These are phyloP conservation scores for Pyricularia grisea DNA, from an alignment of 2,329 filamentous ascomycete species.

Conservation along the genomic window DNA sequence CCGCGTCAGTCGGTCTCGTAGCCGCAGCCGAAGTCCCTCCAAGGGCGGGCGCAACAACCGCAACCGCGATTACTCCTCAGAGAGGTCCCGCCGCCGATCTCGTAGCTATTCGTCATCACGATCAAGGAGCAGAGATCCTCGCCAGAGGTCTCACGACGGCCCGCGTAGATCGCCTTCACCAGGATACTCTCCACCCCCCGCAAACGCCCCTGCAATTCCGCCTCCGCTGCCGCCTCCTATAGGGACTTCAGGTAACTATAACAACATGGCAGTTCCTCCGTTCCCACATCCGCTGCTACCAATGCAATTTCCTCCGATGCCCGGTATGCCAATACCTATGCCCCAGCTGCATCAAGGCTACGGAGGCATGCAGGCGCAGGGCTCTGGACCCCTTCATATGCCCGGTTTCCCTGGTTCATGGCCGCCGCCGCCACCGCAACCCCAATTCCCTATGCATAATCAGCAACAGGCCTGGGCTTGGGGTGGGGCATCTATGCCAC, in stretches of 20 bases:
- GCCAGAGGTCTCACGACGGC: slow-evolving; percentile 7
- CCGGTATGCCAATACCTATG: slow-evolving; percentile 1
- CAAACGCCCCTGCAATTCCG: neutral
- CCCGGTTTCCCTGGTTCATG: slow-evolving; percentile 30
- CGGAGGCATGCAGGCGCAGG: slow-evolving; percentile 18
- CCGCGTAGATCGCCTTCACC: slow-evolving; percentile 11
- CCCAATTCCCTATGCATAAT: neutral
- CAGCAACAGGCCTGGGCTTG: neutral
- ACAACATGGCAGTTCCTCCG: slow-evolving; percentile 8
- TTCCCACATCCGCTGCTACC: slow-evolving; percentile 9
- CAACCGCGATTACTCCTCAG: slow-evolving; percentile 14
- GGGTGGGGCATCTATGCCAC: neutral
- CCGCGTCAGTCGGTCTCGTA: slow-evolving; percentile 25
- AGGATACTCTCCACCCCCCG: slow-evolving; percentile 11
- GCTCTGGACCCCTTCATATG: slow-evolving; percentile 19
- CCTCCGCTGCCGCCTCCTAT: neutral
- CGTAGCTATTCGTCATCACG: slow-evolving; percentile 13
- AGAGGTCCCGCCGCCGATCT: slow-evolving; percentile 13
- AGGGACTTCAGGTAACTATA: neutral
- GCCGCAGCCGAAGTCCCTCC: slow-evolving; percentile 10
- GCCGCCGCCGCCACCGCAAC: slow-evolving; percentile 28
- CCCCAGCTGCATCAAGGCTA: slow-evolving; percentile 9
- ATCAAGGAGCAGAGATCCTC: slow-evolving; percentile 14
- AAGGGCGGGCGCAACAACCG: slow-evolving; percentile 13
- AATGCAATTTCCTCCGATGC: slow-evolving; percentile 2